Conservation (phyloP, 2,329 filamentous ascomycete genomes). For the Stachybotrys echinatus region DNA sequence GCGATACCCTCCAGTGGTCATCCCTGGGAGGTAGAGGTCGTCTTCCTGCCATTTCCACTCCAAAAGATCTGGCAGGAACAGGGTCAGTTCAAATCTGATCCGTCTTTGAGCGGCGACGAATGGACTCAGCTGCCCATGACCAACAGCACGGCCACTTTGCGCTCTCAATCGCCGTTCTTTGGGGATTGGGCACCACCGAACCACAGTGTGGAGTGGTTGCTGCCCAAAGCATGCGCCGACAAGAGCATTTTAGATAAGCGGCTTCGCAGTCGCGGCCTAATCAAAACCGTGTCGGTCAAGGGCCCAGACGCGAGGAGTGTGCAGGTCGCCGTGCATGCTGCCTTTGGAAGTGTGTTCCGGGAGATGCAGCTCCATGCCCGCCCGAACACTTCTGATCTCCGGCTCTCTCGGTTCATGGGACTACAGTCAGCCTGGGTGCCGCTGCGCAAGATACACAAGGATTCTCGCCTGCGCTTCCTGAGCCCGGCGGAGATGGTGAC, state of each 20-base stretch:
- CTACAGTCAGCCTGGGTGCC: conserved; percentile 68
- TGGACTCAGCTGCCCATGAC: conserved; percentile 52
- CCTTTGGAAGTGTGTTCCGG: conserved; percentile 54
- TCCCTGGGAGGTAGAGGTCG: conserved; percentile 72
- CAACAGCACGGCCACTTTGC: conserved; percentile 35
- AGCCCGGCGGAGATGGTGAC: conserved; percentile 68
- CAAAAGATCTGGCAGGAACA: conserved; percentile 50
- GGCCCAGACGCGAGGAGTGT: conserved; percentile 64
- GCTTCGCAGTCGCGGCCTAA: conserved; percentile 69
- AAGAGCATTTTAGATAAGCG: conserved; percentile 61
- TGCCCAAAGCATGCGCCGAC: conserved; percentile 62
- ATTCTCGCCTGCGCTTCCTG: conserved; percentile 66
- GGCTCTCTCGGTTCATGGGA: conserved; percentile 46
- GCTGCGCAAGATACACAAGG: conserved; percentile 69
- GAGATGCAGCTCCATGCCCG: conserved; percentile 32
- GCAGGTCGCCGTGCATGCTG: conserved; percentile 54
- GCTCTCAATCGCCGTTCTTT: conserved; percentile 42
- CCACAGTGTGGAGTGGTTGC: conserved; percentile 54
- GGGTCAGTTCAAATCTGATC: conserved; percentile 38
- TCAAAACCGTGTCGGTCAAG: conserved; percentile 57
- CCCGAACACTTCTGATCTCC: conserved; percentile 17
- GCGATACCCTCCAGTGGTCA: conserved; percentile 54
- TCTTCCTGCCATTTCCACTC: conserved; percentile 66
- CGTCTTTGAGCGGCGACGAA: conserved; percentile 34
- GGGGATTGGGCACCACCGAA: conserved; percentile 41